A percentile compares a stretch with the other conserved stretches of the same genome.
Conservation (phyloP, 1,284 basidiomycete species). For the Microbotryum scabiosae region DNA sequence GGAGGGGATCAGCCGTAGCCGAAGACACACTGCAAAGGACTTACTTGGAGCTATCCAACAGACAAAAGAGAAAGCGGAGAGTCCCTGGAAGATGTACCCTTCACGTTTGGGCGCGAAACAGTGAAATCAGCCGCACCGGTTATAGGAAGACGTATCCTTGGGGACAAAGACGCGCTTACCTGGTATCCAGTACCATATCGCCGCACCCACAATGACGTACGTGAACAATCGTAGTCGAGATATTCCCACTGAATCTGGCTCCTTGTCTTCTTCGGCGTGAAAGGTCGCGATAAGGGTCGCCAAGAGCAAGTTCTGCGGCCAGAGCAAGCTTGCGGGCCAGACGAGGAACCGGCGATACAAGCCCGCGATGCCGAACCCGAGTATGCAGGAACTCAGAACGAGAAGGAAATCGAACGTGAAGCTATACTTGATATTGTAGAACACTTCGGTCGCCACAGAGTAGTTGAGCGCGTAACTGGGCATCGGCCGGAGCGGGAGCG, state of each 20-base stretch:
- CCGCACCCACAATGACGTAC: conserved; percentile 54
- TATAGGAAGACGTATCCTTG: conserved; percentile 58
- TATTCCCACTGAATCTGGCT: conserved; percentile 63
- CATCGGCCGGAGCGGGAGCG: conserved; percentile 39
- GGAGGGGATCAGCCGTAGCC: too few relatives aligned
- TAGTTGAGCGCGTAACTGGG: conserved; percentile 66
- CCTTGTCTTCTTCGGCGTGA: conserved; percentile 87
- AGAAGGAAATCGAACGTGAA: conserved; percentile 60
- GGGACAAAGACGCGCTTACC: conserved; percentile 53
- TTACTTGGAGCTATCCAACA: conserved; percentile 79
- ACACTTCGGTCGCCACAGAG: conserved; percentile 66
- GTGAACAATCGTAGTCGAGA: conserved; percentile 71
- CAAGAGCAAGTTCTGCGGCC: conserved; percentile 87
- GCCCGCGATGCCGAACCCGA: conserved; percentile 85
- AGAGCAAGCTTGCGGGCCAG: conserved; percentile 94
- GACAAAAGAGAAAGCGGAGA: conserved; percentile 79
- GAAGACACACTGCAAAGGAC: neutral
- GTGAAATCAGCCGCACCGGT: neutral
- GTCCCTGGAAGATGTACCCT: conserved; percentile 78
- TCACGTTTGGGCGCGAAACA: conserved; percentile 45
- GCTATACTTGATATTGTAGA: conserved; percentile 50
- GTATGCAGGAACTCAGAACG: conserved; percentile 76
- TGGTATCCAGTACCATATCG: conserved; percentile 81
- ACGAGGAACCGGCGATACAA: conserved; percentile 73
- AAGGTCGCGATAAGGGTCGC: conserved; percentile 90